Conservation (phyloP, 106 monocot species). For the Platanthera guangdongensis region DNA sequence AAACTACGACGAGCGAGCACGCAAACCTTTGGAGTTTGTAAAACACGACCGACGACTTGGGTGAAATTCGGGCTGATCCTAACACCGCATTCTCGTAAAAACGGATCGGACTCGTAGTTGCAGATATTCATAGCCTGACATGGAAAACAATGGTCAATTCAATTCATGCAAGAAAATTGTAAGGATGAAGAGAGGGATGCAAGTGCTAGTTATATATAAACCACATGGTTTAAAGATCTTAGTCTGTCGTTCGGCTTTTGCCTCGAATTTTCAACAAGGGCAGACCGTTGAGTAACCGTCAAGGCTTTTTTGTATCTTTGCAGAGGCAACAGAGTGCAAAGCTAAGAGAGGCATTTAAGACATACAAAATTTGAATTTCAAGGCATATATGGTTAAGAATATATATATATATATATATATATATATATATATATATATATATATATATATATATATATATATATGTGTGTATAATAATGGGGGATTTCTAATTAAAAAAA, state of each 20-base stretch:
- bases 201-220: too few species aligned
- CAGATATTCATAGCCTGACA: slow-evolving; percentile 44
- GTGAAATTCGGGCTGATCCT: slow-evolving; percentile 50
- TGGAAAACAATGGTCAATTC: not conserved
- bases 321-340: slow-evolving; percentile 54
- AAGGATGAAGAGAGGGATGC: not conserved
- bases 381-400: too few species aligned
- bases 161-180: not conserved
- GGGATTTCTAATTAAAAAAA: too few species aligned
- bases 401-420: too few species aligned
- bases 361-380: not conserved
- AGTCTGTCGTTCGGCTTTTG: slow-evolving; percentile 88
- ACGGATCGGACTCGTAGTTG: slow-evolving; percentile 68
- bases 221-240: slow-evolving; percentile 22
- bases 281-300: slow-evolving; percentile 53
- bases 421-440: too few species aligned
- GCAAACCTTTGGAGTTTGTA: slow-evolving; percentile 67
- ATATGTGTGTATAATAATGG: too few species aligned
- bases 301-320: slow-evolving; percentile 84
- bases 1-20: not conserved
- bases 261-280: slow-evolving; percentile 86
- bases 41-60: slow-evolving; percentile 62
- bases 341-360: slow-evolving; percentile 15
- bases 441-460: too few species aligned
- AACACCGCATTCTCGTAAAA: slow-evolving; percentile 60